Conservation (phyloP, 345 rosid species). For the Arabis hirsuta region DNA sequence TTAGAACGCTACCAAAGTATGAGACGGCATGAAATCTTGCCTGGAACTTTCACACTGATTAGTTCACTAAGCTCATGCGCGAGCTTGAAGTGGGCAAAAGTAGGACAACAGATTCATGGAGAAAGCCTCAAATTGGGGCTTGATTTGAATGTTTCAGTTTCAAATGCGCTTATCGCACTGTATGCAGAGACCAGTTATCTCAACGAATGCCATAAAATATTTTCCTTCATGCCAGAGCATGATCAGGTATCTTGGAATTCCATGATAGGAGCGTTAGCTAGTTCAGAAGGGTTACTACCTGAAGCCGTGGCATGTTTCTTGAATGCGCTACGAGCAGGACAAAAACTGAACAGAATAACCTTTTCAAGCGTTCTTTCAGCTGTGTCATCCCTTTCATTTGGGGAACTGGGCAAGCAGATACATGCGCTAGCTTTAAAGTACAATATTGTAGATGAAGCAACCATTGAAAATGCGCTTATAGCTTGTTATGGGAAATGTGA, state of each 20-base stretch:
- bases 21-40: constrained; percentile 60
- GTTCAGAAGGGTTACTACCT: constrained; percentile 54
- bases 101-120: constrained; percentile 72
- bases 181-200: constrained; percentile 67
- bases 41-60: constrained; percentile 70
- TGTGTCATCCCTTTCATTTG: constrained; percentile 58
- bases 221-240: constrained; percentile 64
- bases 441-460: constrained; percentile 50
- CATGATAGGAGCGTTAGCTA: constrained; percentile 73
- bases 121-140: constrained; percentile 76
- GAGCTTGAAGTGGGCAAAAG: constrained; percentile 62
- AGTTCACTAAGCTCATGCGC: constrained; percentile 89
- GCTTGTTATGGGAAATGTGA: constrained; percentile 89
- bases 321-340: constrained; percentile 69
- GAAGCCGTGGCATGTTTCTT: constrained; percentile 60
- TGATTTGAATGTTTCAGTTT: constrained; percentile 80
- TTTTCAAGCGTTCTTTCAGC: constrained; percentile 73
- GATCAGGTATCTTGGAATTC: constrained; percentile 98
- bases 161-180: constrained; percentile 79
- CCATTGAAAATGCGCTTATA: constrained; percentile 81
- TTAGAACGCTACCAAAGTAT: constrained; percentile 52
- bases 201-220: constrained; percentile 57
- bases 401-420: constrained; percentile 62
- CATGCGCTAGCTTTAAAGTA: constrained; percentile 68
- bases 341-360: constrained; percentile 68